A percentile compares a stretch with the other conserved stretches of the same genome.
These are phyloP conservation scores for Colletotrichum spaethianum DNA, from an alignment of 2,329 filamentous ascomycete genomes.

Conservation along the genomic window DNA sequence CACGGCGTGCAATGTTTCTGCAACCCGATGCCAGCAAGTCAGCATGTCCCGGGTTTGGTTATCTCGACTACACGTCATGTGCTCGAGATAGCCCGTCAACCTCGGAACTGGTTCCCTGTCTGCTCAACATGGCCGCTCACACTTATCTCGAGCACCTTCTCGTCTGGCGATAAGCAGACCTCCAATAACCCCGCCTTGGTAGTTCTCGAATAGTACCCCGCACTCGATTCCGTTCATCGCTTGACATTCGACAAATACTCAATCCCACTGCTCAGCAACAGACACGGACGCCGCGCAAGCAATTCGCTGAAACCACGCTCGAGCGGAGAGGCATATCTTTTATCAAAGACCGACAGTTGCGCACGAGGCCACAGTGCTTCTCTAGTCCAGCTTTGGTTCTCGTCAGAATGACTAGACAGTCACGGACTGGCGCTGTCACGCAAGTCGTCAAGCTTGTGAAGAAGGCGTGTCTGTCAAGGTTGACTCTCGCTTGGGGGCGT, in stretches of 20 bases:
- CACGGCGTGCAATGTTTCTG: not conserved
- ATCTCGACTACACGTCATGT: constrained; percentile 17
- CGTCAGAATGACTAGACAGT: not conserved
- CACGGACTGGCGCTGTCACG: not conserved
- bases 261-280: not conserved
- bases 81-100: not conserved
- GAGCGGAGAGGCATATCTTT: constrained; percentile 3
- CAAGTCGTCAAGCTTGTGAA: not conserved
- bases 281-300: constrained; percentile 1
- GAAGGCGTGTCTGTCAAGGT: not conserved
- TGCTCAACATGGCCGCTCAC: not conserved
- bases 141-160: constrained; percentile 2
- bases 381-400: not conserved
- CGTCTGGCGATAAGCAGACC: not conserved
- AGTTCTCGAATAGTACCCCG: not conserved
- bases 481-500: not conserved
- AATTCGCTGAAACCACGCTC: constrained; percentile 23
- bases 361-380: not conserved
- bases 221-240: not conserved
- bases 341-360: constrained; percentile 3
- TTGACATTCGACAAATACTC: constrained; percentile 1
- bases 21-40: constrained; percentile 3
- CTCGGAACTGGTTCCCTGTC: not conserved
- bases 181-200: constrained; percentile 3
- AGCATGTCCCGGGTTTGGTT: constrained; percentile 9